These are phyloP conservation scores for Pelargonium cotyledonis DNA, from an alignment of 441 rosid species.

Conservation along the genomic window DNA sequence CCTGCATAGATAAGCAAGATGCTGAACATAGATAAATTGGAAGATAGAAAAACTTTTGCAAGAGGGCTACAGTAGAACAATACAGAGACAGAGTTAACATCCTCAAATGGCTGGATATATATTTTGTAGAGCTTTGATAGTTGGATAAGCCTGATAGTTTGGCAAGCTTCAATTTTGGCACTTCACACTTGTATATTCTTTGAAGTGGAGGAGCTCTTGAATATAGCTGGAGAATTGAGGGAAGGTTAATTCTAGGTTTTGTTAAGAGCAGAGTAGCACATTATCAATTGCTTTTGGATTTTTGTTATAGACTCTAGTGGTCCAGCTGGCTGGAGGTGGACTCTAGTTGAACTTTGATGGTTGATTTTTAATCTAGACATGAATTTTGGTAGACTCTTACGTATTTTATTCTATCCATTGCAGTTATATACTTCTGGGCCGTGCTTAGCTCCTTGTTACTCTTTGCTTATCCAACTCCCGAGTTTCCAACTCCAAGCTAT, in stretches of 20 bases:
- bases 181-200: neutral
- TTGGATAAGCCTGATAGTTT: neutral
- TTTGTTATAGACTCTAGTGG: neutral
- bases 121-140: neutral
- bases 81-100: too few relatives aligned
- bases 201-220: neutral
- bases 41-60: neutral
- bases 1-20: neutral
- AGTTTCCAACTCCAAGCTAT: slow-evolving; percentile 87
- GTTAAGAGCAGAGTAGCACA: neutral
- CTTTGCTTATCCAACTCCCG: slow-evolving; percentile 95
- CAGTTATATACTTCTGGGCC: slow-evolving; percentile 87
- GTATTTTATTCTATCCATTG: slow-evolving; percentile 21
- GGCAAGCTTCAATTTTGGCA: slow-evolving; percentile 2
- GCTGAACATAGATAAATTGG: neutral
- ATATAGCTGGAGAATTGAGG: too few relatives aligned
- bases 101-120: too few relatives aligned
- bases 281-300: neutral
- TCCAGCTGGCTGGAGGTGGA: neutral
- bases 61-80: too few relatives aligned
- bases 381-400: neutral
- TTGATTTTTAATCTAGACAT: too few relatives aligned
- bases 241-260: neutral
- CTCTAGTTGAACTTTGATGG: slow-evolving; percentile 5
- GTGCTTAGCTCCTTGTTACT: slow-evolving; percentile 75